Base-by-base conservation (phyloP, 495 filamentous ascomycete genomes). In the Neurospora sp. region DNA sequence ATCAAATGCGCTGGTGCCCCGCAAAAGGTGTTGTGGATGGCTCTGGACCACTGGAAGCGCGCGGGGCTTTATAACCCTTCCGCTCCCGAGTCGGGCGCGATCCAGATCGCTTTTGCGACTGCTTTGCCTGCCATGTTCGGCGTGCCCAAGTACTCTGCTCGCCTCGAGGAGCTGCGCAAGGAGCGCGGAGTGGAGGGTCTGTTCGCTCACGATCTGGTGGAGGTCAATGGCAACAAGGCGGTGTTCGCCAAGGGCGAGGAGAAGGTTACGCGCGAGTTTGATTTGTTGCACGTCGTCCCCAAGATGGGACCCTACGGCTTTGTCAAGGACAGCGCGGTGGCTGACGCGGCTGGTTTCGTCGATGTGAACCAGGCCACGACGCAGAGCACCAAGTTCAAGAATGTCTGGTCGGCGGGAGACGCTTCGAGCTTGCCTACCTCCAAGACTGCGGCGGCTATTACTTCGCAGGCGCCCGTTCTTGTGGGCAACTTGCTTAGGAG, bases 21-120 rank as follows among this genome's bases (percentile, higher is more conserved):
- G 9, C 90, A 92, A 75, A 92, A 92, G 81, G 82, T 87, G 78
- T 88, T 91, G 89, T 92, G 90, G 90, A 86, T 92, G 39, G 89
- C 90, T 0, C 81, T 91, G 70, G 88, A 90, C 69, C 82, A 89
- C 76, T 92, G 90, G 90, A 86, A 87, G 80, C 79, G 81, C 37
- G 84, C 85, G 8, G 90, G 89, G 37, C 81, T 90, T 3, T 89
- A 91, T 78, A 82, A 88, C 71, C 78, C 84, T 7, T 71, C 70
- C 37, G 78, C 82, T 61, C 76, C 82, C 39, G 42, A 46, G 8
- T 89, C 88, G 0, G 53, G 53, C 22, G 78, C 87, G 6, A 87
- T 91, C 75, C 80, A 88, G n/a, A 88, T 91, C 70, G 85, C 83
- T 73, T 92, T 90, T 69, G 89, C 89, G 0, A 91, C 89, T 5